phyloP scores from a whole-genome alignment of 441 rosid species.

The Omphalea diandra region DNA sequence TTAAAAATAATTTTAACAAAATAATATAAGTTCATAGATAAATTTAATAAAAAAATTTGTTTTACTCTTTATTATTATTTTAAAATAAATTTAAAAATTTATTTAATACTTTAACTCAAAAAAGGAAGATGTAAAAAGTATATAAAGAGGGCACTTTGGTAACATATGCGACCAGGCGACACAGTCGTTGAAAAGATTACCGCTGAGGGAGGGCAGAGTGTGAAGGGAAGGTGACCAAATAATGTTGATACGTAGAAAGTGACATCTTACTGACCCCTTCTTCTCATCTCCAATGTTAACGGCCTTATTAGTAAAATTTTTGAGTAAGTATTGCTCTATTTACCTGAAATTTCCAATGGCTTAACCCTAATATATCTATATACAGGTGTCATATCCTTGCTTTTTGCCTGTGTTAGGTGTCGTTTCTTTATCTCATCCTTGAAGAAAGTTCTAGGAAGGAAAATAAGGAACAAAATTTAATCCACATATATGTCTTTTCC shows the following conservation, averaged over 20 bases:
- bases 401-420: background rate
- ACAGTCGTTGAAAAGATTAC: slow-evolving; percentile 26
- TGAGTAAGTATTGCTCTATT: background rate
- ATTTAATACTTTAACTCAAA: background rate
- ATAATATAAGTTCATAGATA: too few relatives aligned
- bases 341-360: background rate
- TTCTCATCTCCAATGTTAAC: slow-evolving; percentile 16
- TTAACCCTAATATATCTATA: background rate
- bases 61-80: too few relatives aligned
- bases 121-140: background rate
- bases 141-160: slow-evolving; percentile 1
- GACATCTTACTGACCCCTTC: slow-evolving; percentile 29
- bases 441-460: slow-evolving; percentile 28
- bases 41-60: background rate
- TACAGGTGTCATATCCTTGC: slow-evolving; percentile 16
- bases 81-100: too few relatives aligned
- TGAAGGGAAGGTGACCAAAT: slow-evolving; percentile 22
- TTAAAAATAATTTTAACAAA: too few relatives aligned
- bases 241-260: slow-evolving; percentile 2
- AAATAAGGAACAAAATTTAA: background rate
- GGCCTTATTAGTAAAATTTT: slow-evolving; percentile 14
- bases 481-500: too few relatives aligned
- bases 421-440: background rate
- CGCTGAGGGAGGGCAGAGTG: slow-evolving; percentile 35
- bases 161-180: slow-evolving; percentile 15